Percentiles rank a stretch among this genome's conserved stretches.
These are phyloP conservation scores for Acacia acuminata DNA, from an alignment of 306 rosid genomes.

Conservation along the genomic window DNA sequence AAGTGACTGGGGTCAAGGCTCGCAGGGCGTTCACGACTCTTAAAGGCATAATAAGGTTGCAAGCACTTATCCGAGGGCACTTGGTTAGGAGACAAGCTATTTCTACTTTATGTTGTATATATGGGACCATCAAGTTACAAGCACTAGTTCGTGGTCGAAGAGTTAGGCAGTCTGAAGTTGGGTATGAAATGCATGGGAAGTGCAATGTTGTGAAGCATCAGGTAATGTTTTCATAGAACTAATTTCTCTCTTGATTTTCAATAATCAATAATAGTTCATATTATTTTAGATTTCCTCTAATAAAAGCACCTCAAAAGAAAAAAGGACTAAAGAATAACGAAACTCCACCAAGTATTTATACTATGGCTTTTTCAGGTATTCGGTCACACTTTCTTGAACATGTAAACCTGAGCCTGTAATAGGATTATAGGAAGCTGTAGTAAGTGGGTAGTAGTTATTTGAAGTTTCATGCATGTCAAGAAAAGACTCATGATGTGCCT, in stretches of 20 bases:
- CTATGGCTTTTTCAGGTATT: not conserved
- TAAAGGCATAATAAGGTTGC: conserved; percentile 90
- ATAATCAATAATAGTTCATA: not conserved
- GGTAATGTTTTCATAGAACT: conserved; percentile 44
- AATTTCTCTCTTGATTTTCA: not conserved
- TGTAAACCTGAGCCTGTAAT: not conserved
- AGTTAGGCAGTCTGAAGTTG: conserved; percentile 58
- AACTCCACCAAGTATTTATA: not conserved
- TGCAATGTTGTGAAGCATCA: conserved; percentile 33
- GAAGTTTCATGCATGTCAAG: not conserved
- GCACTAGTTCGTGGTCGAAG: conserved; percentile 66
- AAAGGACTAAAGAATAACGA: not conserved
- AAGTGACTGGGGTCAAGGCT: conserved; percentile 61
- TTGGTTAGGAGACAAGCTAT: conserved; percentile 83
- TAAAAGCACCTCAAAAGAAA: not conserved
- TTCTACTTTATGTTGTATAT: conserved; percentile 67
- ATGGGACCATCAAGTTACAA: conserved; percentile 76
- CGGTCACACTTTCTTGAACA: not conserved
- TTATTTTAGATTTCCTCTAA: not conserved
- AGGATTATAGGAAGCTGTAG: not conserved
- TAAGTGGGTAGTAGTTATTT: not conserved
- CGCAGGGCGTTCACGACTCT: conserved; percentile 83
- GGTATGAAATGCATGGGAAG: conserved; percentile 48
- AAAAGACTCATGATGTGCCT: not conserved
- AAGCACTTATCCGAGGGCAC: conserved; percentile 93